Conservation (phyloP, 805 yeast genomes). For the Torulaspora quercuum region DNA sequence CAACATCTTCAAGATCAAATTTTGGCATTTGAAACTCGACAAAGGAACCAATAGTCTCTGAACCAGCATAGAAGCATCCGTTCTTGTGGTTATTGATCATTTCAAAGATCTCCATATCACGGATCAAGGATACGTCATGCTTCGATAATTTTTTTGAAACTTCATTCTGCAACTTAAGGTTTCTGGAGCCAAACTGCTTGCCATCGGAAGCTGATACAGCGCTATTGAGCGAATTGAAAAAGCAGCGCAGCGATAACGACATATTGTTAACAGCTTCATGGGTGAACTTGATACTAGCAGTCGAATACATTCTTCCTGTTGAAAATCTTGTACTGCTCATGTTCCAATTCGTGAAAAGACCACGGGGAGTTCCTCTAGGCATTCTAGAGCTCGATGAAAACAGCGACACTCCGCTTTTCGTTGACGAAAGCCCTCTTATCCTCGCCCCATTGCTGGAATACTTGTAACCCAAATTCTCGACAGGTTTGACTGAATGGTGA, state of each 20-base stretch:
- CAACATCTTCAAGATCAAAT: constrained; percentile 27
- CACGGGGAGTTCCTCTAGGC: constrained; percentile 23
- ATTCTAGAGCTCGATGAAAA: constrained; percentile 15
- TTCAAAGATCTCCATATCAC: constrained; percentile 27
- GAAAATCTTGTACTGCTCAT: constrained; percentile 15
- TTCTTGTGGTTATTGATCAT: constrained; percentile 33
- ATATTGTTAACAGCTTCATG: constrained; percentile 58
- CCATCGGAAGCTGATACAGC: constrained; percentile 22
- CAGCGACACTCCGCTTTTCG: constrained; percentile 10
- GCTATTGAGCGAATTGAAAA: constrained; percentile 36
- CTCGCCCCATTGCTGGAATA: too few species aligned
- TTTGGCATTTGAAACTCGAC: constrained; percentile 56
- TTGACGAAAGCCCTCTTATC: too few species aligned
- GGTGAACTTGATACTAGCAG: constrained; percentile 30
- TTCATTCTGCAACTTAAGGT: not conserved
- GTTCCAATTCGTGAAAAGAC: constrained; percentile 25
- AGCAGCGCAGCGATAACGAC: constrained; percentile 47
- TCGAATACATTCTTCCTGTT: constrained; percentile 23
- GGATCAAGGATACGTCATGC: constrained; percentile 14
- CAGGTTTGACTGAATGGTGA: constrained; percentile 5
- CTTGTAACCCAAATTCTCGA: constrained; percentile 1
- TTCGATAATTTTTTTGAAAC: constrained; percentile 6
- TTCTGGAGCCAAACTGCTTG: constrained; percentile 15
- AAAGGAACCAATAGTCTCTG: constrained; percentile 43
- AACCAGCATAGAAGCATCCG: constrained; percentile 8